phyloP scores from a whole-genome alignment of 805 yeast species.

The Kuraishia molischiana region DNA sequence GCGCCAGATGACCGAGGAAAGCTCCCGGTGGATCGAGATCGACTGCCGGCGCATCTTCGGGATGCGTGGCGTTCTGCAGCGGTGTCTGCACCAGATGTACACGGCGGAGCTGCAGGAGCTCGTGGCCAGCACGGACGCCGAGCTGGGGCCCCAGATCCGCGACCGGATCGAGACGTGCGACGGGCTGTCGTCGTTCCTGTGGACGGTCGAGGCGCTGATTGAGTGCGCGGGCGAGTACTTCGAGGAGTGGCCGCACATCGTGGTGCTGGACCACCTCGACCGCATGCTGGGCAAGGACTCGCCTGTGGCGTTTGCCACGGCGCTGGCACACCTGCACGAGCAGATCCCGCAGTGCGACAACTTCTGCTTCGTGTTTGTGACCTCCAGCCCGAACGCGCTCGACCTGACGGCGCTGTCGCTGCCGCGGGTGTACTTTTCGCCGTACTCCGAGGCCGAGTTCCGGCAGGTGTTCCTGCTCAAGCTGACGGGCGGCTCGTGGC shows the following conservation, averaged over 20 bases:
- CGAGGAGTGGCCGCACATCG: conserved; percentile 26
- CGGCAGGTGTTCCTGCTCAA: conserved; percentile 25
- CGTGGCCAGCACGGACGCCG: neutral
- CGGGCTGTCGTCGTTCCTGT: neutral
- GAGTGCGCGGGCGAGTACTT: conserved; percentile 3
- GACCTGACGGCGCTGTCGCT: conserved; percentile 25
- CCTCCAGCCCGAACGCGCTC: conserved; percentile 27
- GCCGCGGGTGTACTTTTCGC: conserved; percentile 30
- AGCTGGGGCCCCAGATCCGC: conserved; percentile 10
- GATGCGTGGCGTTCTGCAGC: neutral
- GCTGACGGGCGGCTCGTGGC: conserved; percentile 6
- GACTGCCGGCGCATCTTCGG: neutral
- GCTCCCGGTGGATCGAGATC: conserved; percentile 26
- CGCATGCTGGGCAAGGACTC: conserved; percentile 24
- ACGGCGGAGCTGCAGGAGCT: neutral
- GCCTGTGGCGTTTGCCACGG: conserved; percentile 27
- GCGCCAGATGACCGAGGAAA: conserved; percentile 13
- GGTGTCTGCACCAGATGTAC: neutral
- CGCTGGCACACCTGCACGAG: conserved; percentile 34
- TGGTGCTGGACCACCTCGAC: conserved; percentile 40
- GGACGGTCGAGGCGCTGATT: neutral
- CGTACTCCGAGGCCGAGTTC: conserved; percentile 27
- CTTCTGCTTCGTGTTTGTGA: conserved; percentile 28
- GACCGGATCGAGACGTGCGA: neutral
- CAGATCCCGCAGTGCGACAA: conserved; percentile 20